phyloP scores from a whole-genome alignment of 225 moss, liverwort and hornwort genomes.

The Anthoceros angustus region DNA sequence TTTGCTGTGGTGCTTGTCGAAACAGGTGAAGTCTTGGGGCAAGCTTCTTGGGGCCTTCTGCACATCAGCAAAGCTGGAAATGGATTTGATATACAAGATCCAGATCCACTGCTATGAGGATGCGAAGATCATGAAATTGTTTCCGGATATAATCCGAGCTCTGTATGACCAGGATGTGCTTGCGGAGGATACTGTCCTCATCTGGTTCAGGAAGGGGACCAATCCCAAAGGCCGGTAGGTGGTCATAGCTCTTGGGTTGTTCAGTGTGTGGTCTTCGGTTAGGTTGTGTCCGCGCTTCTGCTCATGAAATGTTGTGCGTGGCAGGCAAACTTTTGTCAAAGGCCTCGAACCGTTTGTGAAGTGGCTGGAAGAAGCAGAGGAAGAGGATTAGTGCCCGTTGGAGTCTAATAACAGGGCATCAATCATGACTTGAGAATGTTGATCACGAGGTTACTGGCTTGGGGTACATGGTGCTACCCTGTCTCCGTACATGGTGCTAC shows the following conservation, averaged over 20 bases:
- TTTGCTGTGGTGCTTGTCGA: neutral
- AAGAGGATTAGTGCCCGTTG: constrained; percentile 43
- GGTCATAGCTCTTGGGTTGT: constrained; percentile 1
- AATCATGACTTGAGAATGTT: no score
- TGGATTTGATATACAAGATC: constrained; percentile 81
- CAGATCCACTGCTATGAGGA: constrained; percentile 93
- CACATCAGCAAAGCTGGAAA: constrained; percentile 73
- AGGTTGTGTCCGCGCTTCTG: neutral
- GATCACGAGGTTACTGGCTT: no score
- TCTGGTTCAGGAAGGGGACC: constrained; percentile 84
- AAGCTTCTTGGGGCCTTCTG: constrained; percentile 84
- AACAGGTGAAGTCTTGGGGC: constrained; percentile 91
- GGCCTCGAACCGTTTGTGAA: constrained; percentile 86
- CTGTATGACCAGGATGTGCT: constrained; percentile 90
- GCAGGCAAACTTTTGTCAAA: constrained; percentile 91
- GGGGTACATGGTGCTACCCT: no score
- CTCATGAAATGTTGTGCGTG: neutral
- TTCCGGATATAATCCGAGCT: constrained; percentile 83
- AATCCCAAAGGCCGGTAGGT: constrained; percentile 88
- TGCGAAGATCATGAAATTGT: constrained; percentile 94
- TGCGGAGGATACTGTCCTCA: constrained; percentile 79
- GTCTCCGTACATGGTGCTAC: no score
- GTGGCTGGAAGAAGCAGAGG: constrained; percentile 96
- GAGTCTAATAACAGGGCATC: neutral
- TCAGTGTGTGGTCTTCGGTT: neutral